Evolutionary conservation across 2,329 filamentous ascomycete species (phyloP).

Genomic region (Penicillium vulpinum): DNA sequence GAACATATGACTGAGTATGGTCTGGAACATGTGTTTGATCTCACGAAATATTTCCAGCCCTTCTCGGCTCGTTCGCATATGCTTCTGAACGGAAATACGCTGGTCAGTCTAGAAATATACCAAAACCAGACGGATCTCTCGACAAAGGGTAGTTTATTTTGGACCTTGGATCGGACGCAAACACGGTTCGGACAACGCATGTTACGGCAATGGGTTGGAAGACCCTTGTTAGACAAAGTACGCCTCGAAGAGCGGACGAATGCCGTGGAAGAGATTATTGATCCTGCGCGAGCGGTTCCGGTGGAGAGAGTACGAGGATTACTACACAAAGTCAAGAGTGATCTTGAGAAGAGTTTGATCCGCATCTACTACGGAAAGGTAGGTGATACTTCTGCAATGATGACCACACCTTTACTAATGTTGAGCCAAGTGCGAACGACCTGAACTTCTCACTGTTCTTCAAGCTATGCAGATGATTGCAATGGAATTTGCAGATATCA

Average conservation of each 20-base stretch:
- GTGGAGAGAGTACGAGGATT: slow-evolving; percentile 74
- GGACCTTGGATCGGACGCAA: slow-evolving; percentile 89
- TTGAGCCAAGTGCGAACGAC: slow-evolving; percentile 65
- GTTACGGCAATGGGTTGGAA: slow-evolving; percentile 90
- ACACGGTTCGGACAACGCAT: slow-evolving; percentile 87
- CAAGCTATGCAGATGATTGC: slow-evolving; percentile 83
- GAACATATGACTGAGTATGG: slow-evolving; percentile 88
- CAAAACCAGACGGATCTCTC: slow-evolving; percentile 88
- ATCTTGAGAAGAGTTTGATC: slow-evolving; percentile 90
- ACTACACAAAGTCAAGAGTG: slow-evolving; percentile 69
- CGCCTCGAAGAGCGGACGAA: slow-evolving; percentile 75
- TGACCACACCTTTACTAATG: slow-evolving; percentile 17
- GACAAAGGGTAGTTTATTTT: slow-evolving; percentile 86
- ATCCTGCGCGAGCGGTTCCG: slow-evolving; percentile 63
- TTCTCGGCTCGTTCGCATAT: slow-evolving; percentile 95
- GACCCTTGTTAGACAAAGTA: slow-evolving; percentile 75
- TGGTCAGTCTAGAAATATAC: slow-evolving; percentile 93
- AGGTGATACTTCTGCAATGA: neutral
- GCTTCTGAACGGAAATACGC: slow-evolving; percentile 90
- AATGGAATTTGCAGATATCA: slow-evolving; percentile 70
- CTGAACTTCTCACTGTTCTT: slow-evolving; percentile 80
- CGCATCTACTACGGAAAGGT: slow-evolving; percentile 93
- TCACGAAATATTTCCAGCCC: slow-evolving; percentile 95
- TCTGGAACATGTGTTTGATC: slow-evolving; percentile 88
- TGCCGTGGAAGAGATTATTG: slow-evolving; percentile 82